Base-by-base conservation (phyloP, 805 yeast species). In the Wickerhamomyces bisporus region DNA sequence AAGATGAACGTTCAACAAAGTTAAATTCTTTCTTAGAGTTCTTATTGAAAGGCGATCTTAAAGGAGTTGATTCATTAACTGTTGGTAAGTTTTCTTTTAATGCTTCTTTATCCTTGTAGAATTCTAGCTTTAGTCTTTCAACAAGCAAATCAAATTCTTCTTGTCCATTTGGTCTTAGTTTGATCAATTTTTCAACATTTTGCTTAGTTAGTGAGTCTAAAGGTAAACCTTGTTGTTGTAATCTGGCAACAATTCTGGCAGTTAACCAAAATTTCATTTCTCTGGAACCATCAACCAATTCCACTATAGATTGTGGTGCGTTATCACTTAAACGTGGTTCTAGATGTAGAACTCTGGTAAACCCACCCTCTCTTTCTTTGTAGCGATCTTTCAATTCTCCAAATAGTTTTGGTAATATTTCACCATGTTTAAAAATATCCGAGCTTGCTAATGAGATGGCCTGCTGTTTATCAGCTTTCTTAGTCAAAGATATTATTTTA, bases 311-410 rank as follows among this genome's bases (percentile, higher is more conserved):
- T 70, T 86, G 93, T 24, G 89, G 89, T 0, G 97, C 95, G 44
- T 79, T 83, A 58, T 93, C 98, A 39, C 93, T 89, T 33, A 81
- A 61, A 48, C 98, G 72, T 14, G 89, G 87, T 60, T 93, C 98
- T 43, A 93, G 66, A 49, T 75, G 80, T 44, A 88, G 64, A 38
- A 91, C 76, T 49, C 98, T 76, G 3, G 97, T 87, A 65, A 81
- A 91, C 1, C 97, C 97, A 44, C 87, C 85, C 1, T 61, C 55
- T 63, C 96, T 75, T 18, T 61, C 52, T 4, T 65, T 53, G 55
- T 84, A 89, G 40, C 95, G 70, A 30, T 75, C 68, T 4, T 77
- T 75, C 29, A 89, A 66, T 30, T 75, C 86, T 14, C 70, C 72
- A 42, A 82, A 66, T 31, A 93, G 63, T 54, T 83, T 86, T n/a